A percentile compares a stretch with the other conserved stretches of the same genome.
These are phyloP conservation scores for Capronia americana DNA, from an alignment of 2,329 filamentous ascomycete genomes.

Conservation along the genomic window DNA sequence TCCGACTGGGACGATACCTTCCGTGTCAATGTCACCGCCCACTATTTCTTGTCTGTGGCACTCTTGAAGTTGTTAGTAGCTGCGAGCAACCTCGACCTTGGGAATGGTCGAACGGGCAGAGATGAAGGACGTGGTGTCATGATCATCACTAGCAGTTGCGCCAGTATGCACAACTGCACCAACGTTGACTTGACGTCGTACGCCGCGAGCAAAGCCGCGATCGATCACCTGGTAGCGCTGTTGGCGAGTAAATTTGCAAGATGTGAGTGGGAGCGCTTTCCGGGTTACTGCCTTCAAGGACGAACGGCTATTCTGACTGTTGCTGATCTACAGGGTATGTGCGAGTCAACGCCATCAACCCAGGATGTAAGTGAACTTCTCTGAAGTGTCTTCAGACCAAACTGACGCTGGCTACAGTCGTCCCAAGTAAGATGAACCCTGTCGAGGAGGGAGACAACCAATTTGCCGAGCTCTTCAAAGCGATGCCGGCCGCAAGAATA, in stretches of 20 bases:
- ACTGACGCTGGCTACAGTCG: slow-evolving; percentile 43
- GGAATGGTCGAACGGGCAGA: slow-evolving; percentile 42
- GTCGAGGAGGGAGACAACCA: slow-evolving; percentile 51
- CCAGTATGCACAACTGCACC: slow-evolving; percentile 60
- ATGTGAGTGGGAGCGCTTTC: slow-evolving; percentile 23
- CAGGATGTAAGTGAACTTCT: slow-evolving; percentile 48
- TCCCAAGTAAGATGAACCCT: slow-evolving; percentile 55
- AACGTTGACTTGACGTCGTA: slow-evolving; percentile 62
- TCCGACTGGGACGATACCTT: slow-evolving; percentile 57
- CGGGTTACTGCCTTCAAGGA: neutral
- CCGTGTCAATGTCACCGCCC: slow-evolving; percentile 57
- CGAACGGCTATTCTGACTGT: slow-evolving; percentile 1
- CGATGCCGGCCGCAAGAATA: slow-evolving; percentile 49
- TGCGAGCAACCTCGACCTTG: slow-evolving; percentile 45
- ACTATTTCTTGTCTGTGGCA: slow-evolving; percentile 58
- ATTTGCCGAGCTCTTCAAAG: slow-evolving; percentile 51
- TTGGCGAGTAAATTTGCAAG: slow-evolving; percentile 56
- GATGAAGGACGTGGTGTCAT: slow-evolving; percentile 55
- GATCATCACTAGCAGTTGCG: slow-evolving; percentile 59
- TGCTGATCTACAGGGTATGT: slow-evolving; percentile 47
- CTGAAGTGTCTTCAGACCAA: neutral
- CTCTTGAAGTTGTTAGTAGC: slow-evolving; percentile 53
- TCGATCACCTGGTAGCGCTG: slow-evolving; percentile 58
- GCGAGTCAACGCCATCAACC: slow-evolving; percentile 54
- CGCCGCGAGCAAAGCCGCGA: slow-evolving; percentile 59